These are phyloP conservation scores for Euphorbia schlechtendalii DNA, from an alignment of 441 rosid genomes.

Conservation along the genomic window DNA sequence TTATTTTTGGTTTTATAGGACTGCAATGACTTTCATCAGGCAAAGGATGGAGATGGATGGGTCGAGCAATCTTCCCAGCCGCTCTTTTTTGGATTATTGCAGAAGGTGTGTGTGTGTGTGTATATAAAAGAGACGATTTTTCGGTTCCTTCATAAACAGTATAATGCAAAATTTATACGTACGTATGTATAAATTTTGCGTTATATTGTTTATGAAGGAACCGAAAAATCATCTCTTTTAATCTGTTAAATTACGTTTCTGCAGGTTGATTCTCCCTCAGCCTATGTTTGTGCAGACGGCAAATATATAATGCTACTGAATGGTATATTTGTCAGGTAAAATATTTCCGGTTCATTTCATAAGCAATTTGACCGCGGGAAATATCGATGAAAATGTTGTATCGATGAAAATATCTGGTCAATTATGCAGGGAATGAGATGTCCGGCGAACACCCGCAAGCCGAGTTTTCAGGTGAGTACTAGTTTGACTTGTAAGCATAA, in stretches of 20 bases:
- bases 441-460: constrained; percentile 87
- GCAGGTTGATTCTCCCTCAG: constrained; percentile 77
- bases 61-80: constrained; percentile 85
- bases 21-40: constrained; percentile 86
- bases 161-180: too few relatives aligned
- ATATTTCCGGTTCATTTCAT: background rate
- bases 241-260: constrained; percentile 9
- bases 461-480: constrained; percentile 91
- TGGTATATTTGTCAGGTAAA: constrained; percentile 98
- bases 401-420: background rate
- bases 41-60: constrained; percentile 99
- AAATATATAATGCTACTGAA: constrained; percentile 79
- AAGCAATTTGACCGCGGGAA: background rate
- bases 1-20: constrained; percentile 45
- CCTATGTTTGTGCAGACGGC: constrained; percentile 88
- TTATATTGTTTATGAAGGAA: constrained; percentile 9
- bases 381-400: too few relatives aligned
- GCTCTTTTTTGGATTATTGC: constrained; percentile 68
- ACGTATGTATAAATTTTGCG: too few relatives aligned
- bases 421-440: constrained; percentile 91
- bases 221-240: background rate
- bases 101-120: constrained; percentile 51
- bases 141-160: too few relatives aligned
- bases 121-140: too few relatives aligned
- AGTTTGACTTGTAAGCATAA: constrained; percentile 49